Evolutionary conservation across 495 filamentous ascomycete species (phyloP), one percentile per base, ranked within the genome.

Genomic region (Astrothelium subdiscretum): DNA sequence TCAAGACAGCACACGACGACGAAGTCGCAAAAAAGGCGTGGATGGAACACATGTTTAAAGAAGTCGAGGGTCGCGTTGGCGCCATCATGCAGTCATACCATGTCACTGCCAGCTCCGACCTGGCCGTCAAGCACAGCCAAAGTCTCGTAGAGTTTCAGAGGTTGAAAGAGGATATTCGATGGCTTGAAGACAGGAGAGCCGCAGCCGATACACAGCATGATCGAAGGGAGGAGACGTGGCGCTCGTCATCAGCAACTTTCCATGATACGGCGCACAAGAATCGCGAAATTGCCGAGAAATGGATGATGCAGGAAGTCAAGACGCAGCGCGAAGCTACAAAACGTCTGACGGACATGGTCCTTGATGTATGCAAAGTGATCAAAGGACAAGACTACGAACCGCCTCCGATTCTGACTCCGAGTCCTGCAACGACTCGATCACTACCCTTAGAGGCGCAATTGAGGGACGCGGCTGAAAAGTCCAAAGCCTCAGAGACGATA

Each of bases 211-310:
- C 68, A 24, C 22, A 58, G 5, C 65, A 71, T 51, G 67, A 71
- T 35, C 57, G 63, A 27, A 54, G 67, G 27, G 71, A 72, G 65
- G 72, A 74, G 58, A 71, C 63, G 27, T 74, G 72, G 72, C 66
- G 71, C 20, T 66, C 59, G 2, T 65, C 65, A 15, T 67, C 65
- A n/a, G 72, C 71, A 0, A 64, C 64, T 12, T 73, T 74, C 62
- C 71, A 74, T 60, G 72, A 73, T 52, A 60, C 65, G 38, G 52
- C 57, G 18, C 62, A 68, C 26, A 43, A 64, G 38, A 64, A 72
- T 31, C 66, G 71, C 31, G 71, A 73, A 61, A 62, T 32, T 10
- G 67, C 67, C 29, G 71, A 73, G 66, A 51, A 66, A 54, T 32
- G 66, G 61, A 48, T 73, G 57, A 38, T 69, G 22, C n/a, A 52